A percentile compares a stretch with the other conserved stretches of the same genome.
Conservation (phyloP, 1,139 yeast genomes). For the Debaryomyces sp. region DNA sequence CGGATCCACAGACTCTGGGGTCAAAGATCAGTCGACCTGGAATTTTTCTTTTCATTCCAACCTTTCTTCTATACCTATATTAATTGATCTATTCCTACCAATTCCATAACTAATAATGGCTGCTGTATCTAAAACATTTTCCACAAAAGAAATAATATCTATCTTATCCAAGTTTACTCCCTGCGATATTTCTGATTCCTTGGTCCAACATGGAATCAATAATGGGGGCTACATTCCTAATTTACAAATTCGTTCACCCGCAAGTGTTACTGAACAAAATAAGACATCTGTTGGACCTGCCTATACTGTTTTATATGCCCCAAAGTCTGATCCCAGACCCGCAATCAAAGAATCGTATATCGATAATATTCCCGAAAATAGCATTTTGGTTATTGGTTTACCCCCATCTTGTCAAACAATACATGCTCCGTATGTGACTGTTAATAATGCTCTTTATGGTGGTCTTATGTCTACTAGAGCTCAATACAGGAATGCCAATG, state of each 20-base stretch:
- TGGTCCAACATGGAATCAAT: constrained; percentile 57
- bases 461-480: constrained; percentile 95
- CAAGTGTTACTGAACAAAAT: constrained; percentile 24
- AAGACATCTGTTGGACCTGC: constrained; percentile 60
- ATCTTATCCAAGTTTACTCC: constrained; percentile 49
- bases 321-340: constrained; percentile 75
- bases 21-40: not conserved
- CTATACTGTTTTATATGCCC: constrained; percentile 83
- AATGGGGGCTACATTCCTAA: constrained; percentile 83
- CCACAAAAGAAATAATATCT: constrained; percentile 20
- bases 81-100: not conserved
- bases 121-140: not conserved
- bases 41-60: not conserved
- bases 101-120: not conserved
- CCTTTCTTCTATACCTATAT: not conserved
- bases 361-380: constrained; percentile 62
- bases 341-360: constrained; percentile 71
- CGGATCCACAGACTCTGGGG: constrained; percentile 5
- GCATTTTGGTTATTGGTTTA: constrained; percentile 69
- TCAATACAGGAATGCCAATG: constrained; percentile 64
- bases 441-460: constrained; percentile 82
- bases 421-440: constrained; percentile 64
- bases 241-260: constrained; percentile 37
- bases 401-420: constrained; percentile 52
- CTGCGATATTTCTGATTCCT: constrained; percentile 81